Evolutionary conservation across 176 grass and related monocot genomes (phyloP), one percentile per base, ranked within the genome.

Genomic region (Eragrostis nindensis): DNA sequence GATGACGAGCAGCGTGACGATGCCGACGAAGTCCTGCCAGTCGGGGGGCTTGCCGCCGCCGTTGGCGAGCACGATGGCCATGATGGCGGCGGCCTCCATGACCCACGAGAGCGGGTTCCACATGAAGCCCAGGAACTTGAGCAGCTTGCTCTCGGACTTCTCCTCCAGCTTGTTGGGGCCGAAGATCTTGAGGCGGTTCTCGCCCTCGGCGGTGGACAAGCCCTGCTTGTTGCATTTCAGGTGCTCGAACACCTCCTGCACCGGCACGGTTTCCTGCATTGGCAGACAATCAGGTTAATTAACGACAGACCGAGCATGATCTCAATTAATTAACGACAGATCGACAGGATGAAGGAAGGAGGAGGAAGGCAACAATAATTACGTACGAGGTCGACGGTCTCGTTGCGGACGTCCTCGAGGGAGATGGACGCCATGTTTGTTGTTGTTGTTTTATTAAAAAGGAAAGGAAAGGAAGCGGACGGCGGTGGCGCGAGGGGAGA

Each of bases 101-200:
- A 97, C 94, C 94, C 94, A 97, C 0, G 94, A 97, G 2, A 97
- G 91, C 16, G 94, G 91, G 73, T 97, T 97, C 94, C 94, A 97
- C 94, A 97, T 97, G 89, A 97, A 97, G 0, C 94, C 94, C 5
- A 94, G 69, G 82, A 97, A 97, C 85, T 97, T 97, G 82, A 97
- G 94, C 30, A 97, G 47, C 85, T 97, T 97, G 92, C n/a, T 92
- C 79, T 94, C 94, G 72, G 80, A 75, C 88, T 93, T 93, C 87
- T 97, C 94, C 78, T 97, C 94, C 25, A 97, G 94, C 84, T 97
- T 97, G 88, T 97, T 97, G 21, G 80, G 89, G 2, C 94, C 94
- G 70, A 97, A 97, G 40, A 93, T 91, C 62, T 84, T 82, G 89
- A 97, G 94, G 0, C 94, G 85, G 75, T 85, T 82, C 40, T 88